Base-by-base conservation (phyloP, 2,329 filamentous ascomycete species). In the Colletotrichum liriopes region DNA sequence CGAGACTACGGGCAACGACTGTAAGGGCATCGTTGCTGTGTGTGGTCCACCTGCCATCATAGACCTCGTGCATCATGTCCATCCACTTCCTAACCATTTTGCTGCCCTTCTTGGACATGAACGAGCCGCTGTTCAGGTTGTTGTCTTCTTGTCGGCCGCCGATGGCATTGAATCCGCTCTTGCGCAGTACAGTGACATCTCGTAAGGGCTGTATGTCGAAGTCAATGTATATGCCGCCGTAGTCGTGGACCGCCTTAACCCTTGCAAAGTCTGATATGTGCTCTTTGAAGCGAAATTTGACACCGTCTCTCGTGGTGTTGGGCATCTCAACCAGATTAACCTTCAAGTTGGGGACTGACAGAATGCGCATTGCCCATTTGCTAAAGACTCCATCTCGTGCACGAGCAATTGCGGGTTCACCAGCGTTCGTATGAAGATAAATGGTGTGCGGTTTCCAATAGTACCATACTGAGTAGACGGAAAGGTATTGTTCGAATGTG, bases 1-100 rank as follows among this genome's bases (percentile, higher is more conserved):
- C 65, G n/a, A 94, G 82, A 69, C 84, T 84, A 75, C 92, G 91
- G 16, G 83, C 75, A 14, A 79, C 39, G 11, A 47, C 35, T 5
- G 77, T 79, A 12, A 80, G 68, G 11, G 76, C 72, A 6, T 45
- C 54, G 71, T 80, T 78, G 70, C 76, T 77, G 59, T 79, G 78
- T 1, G 77, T 77, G n/a, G 72, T 77, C 77, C 77, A 80, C 6
- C 61, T 60, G 11, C 78, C 77, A 41, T 77, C 70, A 69, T 77
- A 81, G 20, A 75, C 77, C 2, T 74, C 37, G 71, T 80, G 74
- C 77, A 78, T 78, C 29, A 49, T 55, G 20, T 76, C 70, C 67
- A 68, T 73, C 77, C 77, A 79, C 3, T 61, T 56, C 32, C 20
- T 56, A 9, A 76, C 60, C 74, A 77, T 65, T 12, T 55, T 70